Percentiles rank a stretch among this genome's conserved stretches.
Evolutionary conservation across 345 rosid genomes (phyloP).

Genomic region (Gossypium thurberi): DNA sequence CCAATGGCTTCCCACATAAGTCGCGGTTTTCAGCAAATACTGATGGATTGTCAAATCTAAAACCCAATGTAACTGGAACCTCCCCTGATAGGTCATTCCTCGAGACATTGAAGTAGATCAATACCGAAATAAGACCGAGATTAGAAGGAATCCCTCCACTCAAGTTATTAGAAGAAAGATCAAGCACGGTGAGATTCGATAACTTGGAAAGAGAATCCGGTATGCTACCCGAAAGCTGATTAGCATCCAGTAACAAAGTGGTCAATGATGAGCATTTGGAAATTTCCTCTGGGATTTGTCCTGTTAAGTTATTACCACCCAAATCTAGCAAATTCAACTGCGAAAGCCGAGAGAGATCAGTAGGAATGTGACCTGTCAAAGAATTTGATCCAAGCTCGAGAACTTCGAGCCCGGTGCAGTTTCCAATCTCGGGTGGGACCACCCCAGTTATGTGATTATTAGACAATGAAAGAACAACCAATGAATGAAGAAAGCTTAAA

Average conservation of each 20-base stretch:
- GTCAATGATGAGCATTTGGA: conserved; percentile 40
- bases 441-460: conserved; percentile 56
- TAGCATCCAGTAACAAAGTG: conserved; percentile 48
- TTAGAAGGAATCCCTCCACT: conserved; percentile 62
- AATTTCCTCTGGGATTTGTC: conserved; percentile 56
- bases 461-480: conserved; percentile 66
- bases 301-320: conserved; percentile 61
- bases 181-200: conserved; percentile 49
- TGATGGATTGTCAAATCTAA: conserved; percentile 53
- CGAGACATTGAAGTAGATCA: conserved; percentile 70
- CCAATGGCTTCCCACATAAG: conserved; percentile 71
- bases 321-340: conserved; percentile 56
- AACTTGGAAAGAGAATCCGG: conserved; percentile 52
- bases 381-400: conserved; percentile 63
- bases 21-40: conserved; percentile 47
- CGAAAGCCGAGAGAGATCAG: conserved; percentile 53
- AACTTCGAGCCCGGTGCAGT: conserved; percentile 75
- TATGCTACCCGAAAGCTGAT: conserved; percentile 66
- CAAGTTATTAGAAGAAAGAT: conserved; percentile 77
- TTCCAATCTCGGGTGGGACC: conserved; percentile 71
- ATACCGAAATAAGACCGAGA: conserved; percentile 37
- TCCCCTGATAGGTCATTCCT: conserved; percentile 61
- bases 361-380: conserved; percentile 61
- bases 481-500: conserved; percentile 62
- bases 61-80: conserved; percentile 56